Evolutionary conservation across 2,329 filamentous ascomycete species (phyloP), one percentile per base, ranked within the genome.

Genomic region (Westerdykella ornata): DNA sequence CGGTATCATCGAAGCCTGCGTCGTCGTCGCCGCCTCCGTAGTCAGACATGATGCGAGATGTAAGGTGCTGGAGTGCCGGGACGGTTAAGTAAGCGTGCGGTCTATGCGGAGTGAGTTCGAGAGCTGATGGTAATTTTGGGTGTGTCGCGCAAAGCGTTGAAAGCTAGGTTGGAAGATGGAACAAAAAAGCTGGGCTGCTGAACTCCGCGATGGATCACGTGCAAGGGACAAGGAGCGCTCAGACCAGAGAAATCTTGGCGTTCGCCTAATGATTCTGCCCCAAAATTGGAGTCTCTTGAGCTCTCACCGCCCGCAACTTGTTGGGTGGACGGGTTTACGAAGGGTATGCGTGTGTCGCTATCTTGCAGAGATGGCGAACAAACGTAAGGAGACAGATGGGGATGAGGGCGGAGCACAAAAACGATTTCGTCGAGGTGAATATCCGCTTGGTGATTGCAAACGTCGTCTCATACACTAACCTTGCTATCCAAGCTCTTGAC

Each of bases 21-120:
- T 63, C 50, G 37, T 48, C 59, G 38, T 61, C 68, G 47, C 60
- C 66, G 49, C 66, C 68, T 48, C 67, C 70, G 54, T 69, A 70
- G 59, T 72, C 70, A 47, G 67, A 70, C 70, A 72, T 72, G 28
- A 17, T 57, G 35, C 46, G 29, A 33, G n/a, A 26, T 35, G 9
- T 35, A 13, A 12, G 16, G 14, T 32, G 14, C 9, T 16, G 8
- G 34, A 15, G 12, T 29, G 18, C 13, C 14, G 18, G 13, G 36
- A 38, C 5, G 18, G 11, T 38, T 5, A 14, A 37, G 19, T 2
- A 18, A 15, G 35, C 16, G 38, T 19, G n/a, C 14, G 14, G 26
- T 29, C 34, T 31, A 38, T 38, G 35, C 4, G 36, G 37, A 33
- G 38, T 36, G 29, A 29, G 39, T 33, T 31, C 35, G 30, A 43